Conservation (phyloP, 1,139 yeast genomes). For the Scheffersomyces illinoinensis region DNA sequence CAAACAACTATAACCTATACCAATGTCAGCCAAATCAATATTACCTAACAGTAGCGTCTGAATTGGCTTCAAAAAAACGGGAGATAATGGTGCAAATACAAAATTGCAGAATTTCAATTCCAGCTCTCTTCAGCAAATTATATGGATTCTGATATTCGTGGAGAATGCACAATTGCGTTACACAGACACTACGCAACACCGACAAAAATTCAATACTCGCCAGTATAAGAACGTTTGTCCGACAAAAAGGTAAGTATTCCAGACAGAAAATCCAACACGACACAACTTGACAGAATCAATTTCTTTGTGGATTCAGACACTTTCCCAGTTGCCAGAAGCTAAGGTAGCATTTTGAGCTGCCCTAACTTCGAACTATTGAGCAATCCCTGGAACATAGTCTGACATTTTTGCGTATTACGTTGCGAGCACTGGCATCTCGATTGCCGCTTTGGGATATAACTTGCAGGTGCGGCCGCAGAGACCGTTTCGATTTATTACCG, state of each 20-base stretch:
- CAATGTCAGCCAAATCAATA: background rate
- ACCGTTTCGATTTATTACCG: too few relatives aligned
- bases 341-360: background rate
- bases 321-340: background rate
- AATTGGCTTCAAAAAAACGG: background rate
- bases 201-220: background rate
- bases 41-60: background rate
- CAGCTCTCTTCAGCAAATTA: background rate
- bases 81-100: background rate
- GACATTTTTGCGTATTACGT: background rate
- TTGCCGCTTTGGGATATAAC: background rate
- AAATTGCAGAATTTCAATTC: background rate
- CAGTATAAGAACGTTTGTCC: background rate
- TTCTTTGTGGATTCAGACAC: background rate
- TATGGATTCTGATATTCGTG: background rate
- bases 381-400: background rate
- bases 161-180: background rate
- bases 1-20: background rate
- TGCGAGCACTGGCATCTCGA: background rate
- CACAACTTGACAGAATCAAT: background rate
- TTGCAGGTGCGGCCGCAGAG: background rate
- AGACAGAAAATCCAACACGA: background rate
- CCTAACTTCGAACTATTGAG: background rate
- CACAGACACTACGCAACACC: background rate
- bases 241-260: background rate